Percentiles rank a stretch among this genome's conserved stretches.
Conservation (phyloP, 768 basidiomycete species). For the Coprinopsis sp. region DNA sequence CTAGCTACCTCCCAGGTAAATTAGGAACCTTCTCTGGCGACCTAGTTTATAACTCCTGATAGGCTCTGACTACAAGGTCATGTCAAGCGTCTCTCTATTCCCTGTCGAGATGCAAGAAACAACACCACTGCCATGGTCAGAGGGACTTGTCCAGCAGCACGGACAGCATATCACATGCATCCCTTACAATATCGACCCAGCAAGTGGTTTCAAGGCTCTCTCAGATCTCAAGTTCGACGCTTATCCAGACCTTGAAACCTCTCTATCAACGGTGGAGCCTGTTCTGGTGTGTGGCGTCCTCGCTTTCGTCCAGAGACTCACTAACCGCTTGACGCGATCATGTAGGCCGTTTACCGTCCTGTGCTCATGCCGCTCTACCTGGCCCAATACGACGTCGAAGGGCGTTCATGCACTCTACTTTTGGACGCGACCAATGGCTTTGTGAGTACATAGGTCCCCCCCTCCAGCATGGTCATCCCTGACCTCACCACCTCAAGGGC, state of each 20-base stretch:
- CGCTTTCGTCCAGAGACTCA: conserved; percentile 3
- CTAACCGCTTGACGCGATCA: not conserved
- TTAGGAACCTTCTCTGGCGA: not conserved
- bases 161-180: conserved; percentile 49
- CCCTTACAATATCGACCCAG: conserved; percentile 52
- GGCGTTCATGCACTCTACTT: conserved; percentile 4
- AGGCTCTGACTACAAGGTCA: conserved; percentile 43
- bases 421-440: conserved; percentile 10
- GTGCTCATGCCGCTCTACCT: conserved; percentile 63
- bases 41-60: not conserved
- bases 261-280: conserved; percentile 38
- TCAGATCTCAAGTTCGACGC: conserved; percentile 32
- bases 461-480: not conserved
- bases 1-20: conserved; percentile 44
- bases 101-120: conserved; percentile 19
- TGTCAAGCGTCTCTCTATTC: conserved; percentile 41
- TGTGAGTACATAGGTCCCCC: conserved; percentile 7
- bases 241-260: conserved; percentile 34
- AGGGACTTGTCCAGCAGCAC: conserved; percentile 42
- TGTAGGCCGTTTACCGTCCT: conserved; percentile 54
- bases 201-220: conserved; percentile 41
- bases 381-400: conserved; percentile 37
- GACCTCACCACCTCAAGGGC: conserved; percentile 4
- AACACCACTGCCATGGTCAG: conserved; percentile 42
- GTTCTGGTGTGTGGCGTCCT: conserved; percentile 38